phyloP scores from a whole-genome alignment of 2,329 filamentous ascomycete genomes.

The Leptosphaerulina australis region DNA sequence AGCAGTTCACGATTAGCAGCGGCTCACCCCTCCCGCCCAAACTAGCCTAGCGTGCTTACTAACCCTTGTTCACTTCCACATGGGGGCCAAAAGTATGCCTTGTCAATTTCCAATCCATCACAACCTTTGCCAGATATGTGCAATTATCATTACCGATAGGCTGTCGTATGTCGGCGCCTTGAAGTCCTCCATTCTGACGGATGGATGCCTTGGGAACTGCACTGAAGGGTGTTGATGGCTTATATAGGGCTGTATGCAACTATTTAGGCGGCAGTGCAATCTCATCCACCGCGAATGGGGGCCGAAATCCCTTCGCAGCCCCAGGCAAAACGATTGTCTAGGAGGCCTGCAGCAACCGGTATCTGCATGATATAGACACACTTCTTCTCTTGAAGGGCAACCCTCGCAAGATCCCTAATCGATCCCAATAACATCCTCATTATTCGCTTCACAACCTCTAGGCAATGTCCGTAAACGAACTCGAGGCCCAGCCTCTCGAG shows the following conservation, averaged over 20 bases:
- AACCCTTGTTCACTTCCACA: slow-evolving; percentile 4
- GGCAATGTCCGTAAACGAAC: slow-evolving; percentile 29
- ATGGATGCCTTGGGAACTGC: not conserved
- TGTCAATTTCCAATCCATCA: not conserved
- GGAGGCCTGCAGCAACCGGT: slow-evolving; percentile 40
- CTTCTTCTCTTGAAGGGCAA: slow-evolving; percentile 23
- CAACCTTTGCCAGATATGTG: not conserved
- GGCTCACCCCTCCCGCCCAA: slow-evolving; percentile 13
- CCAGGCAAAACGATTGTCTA: slow-evolving; percentile 16
- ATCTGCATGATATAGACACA: slow-evolving; percentile 33
- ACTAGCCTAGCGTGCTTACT: slow-evolving; percentile 4
- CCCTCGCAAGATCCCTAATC: slow-evolving; percentile 30
- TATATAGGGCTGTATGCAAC: not conserved
- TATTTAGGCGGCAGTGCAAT: slow-evolving; percentile 32
- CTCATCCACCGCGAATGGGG: slow-evolving; percentile 14
- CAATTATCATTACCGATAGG: not conserved
- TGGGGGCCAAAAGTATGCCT: slow-evolving; percentile 30
- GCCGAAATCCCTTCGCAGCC: slow-evolving; percentile 26
- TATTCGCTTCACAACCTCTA: slow-evolving; percentile 9
- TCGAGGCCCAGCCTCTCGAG: slow-evolving; percentile 27
- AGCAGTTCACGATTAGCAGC: slow-evolving; percentile 15
- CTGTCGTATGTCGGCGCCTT: not conserved
- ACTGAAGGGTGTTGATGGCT: not conserved
- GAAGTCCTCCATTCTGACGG: not conserved
- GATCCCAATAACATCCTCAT: slow-evolving; percentile 4